phyloP scores from a whole-genome alignment of 352 stramenopile genomes.

The Pythium apleroticum region DNA sequence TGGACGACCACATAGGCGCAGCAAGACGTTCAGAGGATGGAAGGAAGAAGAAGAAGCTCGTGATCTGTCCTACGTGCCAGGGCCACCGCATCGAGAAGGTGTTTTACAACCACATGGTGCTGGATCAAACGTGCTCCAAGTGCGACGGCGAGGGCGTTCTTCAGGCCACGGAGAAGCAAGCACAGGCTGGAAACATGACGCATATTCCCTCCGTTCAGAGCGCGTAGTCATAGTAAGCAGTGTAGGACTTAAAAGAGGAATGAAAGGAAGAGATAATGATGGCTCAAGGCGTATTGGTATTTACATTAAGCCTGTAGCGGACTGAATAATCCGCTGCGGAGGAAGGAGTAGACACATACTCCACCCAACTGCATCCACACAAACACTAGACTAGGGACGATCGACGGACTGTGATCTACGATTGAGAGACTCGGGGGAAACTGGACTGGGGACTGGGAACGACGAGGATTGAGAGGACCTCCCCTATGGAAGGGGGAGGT shows the following conservation, averaged over 20 bases:
- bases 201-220: conserved; percentile 8
- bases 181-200: not conserved
- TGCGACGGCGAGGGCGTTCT: conserved; percentile 64
- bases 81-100: conserved; percentile 63
- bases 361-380: not conserved
- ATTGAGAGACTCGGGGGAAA: not conserved
- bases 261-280: not conserved
- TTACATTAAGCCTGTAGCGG: conserved; percentile 2
- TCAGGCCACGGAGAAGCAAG: not conserved
- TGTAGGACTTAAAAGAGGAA: not conserved
- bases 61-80: conserved; percentile 51
- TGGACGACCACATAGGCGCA: not conserved
- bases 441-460: not conserved
- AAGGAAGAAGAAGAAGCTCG: conserved; percentile 30
- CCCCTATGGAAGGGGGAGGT: not conserved
- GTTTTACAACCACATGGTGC: conserved; percentile 49
- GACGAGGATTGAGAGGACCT: not conserved
- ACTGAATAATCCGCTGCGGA: not conserved
- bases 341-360: not conserved
- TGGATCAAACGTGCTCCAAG: conserved; percentile 51
- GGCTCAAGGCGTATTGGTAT: conserved; percentile 2
- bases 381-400: not conserved
- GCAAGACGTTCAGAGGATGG: not conserved
- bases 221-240: not conserved
- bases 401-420: conserved; percentile 2